Evolutionary conservation across 441 rosid species (phyloP).

Genomic region (Bocquillonia castaneifolia): DNA sequence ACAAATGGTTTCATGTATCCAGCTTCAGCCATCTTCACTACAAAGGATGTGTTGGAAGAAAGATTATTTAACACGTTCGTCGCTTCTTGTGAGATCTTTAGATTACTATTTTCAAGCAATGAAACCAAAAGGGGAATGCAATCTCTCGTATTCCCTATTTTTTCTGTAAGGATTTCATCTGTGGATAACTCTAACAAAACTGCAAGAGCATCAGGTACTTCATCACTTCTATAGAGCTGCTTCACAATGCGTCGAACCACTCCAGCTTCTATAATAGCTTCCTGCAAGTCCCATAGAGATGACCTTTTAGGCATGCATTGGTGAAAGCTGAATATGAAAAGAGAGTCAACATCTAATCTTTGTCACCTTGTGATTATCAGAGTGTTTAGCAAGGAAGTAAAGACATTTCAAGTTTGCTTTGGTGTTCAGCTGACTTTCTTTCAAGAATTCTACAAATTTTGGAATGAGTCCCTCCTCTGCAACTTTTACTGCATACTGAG

Average conservation of each 20-base stretch:
- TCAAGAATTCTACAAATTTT: constrained; percentile 36
- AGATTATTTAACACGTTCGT: constrained; percentile 36
- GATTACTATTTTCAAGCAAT: constrained; percentile 30
- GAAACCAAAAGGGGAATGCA: constrained; percentile 49
- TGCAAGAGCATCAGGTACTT: constrained; percentile 28
- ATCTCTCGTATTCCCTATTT: constrained; percentile 40
- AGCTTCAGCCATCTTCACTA: constrained; percentile 46
- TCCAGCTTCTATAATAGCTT: constrained; percentile 37
- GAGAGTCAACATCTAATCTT: not conserved
- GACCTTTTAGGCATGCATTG: not conserved
- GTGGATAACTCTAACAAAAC: constrained; percentile 41
- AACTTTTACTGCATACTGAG: constrained; percentile 32
- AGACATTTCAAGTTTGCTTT: constrained; percentile 38
- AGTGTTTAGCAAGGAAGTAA: constrained; percentile 34
- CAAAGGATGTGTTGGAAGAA: constrained; percentile 42
- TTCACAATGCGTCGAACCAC: constrained; percentile 37
- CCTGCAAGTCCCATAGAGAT: constrained; percentile 28
- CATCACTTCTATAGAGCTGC: constrained; percentile 36
- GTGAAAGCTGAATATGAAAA: not conserved
- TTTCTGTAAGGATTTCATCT: constrained; percentile 31
- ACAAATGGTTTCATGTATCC: constrained; percentile 41
- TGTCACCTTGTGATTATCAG: constrained; percentile 36
- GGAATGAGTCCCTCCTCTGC: constrained; percentile 32
- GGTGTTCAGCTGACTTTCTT: constrained; percentile 26
- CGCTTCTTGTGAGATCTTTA: constrained; percentile 32